Evolutionary conservation across 805 yeast species (phyloP).

Genomic region (Candida ortonii): DNA sequence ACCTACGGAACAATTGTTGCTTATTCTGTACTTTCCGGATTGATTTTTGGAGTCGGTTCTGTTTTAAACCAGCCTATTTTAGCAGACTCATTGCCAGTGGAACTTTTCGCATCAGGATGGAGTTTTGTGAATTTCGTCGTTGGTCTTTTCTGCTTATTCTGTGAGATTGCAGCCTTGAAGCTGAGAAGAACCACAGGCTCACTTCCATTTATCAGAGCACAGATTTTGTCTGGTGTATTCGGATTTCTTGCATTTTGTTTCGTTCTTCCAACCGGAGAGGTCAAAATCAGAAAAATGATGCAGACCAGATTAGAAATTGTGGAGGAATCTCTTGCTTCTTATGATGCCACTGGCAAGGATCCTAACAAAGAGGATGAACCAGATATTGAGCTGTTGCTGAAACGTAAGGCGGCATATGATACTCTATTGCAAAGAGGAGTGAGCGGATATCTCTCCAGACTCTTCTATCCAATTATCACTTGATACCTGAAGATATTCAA

Average conservation of each 20-base stretch:
- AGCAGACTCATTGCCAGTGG: conserved; percentile 30
- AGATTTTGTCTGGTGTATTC: conserved; percentile 58
- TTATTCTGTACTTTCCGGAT: conserved; percentile 44
- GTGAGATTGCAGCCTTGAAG: conserved; percentile 31
- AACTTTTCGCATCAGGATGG: conserved; percentile 32
- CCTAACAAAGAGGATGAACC: conserved; percentile 1
- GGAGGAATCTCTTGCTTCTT: conserved; percentile 9
- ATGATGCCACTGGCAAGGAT: conserved; percentile 2
- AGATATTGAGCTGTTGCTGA: conserved; percentile 7
- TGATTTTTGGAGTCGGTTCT: conserved; percentile 43
- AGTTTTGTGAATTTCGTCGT: conserved; percentile 26
- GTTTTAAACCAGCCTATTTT: conserved; percentile 29
- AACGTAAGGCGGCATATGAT: conserved; percentile 17
- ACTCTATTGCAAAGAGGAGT: conserved; percentile 16
- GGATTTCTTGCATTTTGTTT: conserved; percentile 42
- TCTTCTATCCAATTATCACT: conserved; percentile 24
- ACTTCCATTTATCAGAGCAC: conserved; percentile 55
- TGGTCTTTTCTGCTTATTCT: conserved; percentile 29
- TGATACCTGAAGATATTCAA: conserved; percentile 6
- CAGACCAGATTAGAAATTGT: conserved; percentile 14
- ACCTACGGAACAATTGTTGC: conserved; percentile 32
- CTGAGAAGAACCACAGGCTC: conserved; percentile 18
- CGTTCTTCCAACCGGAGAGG: conserved; percentile 46
- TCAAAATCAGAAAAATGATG: conserved; percentile 42
- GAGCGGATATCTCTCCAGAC: conserved; percentile 21